phyloP scores from a whole-genome alignment of 345 rosid species.

The Tarenaya hassleriana region DNA sequence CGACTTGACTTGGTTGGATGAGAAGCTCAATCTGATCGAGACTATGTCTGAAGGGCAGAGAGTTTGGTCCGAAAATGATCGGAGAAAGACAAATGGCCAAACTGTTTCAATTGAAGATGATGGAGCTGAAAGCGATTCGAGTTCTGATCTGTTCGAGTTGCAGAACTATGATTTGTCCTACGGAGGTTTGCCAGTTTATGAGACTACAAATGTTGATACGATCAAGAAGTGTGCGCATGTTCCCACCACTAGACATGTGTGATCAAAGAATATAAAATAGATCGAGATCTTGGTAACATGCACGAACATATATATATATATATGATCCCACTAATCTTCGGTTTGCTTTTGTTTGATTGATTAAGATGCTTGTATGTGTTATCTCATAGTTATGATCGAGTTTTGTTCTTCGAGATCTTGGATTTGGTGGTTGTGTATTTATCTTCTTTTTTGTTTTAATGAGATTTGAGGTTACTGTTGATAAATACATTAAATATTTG shows the following conservation, averaged over 20 bases:
- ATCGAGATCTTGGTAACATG: too few relatives aligned
- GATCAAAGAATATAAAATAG: too few relatives aligned
- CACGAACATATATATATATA: too few relatives aligned
- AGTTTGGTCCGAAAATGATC: slow-evolving; percentile 21
- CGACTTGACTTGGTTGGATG: slow-evolving; percentile 36
- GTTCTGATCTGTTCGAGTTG: slow-evolving; percentile 92
- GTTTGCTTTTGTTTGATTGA: slow-evolving; percentile 7
- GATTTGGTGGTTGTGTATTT: slow-evolving; percentile 20
- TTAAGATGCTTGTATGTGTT: neutral
- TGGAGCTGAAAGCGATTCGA: slow-evolving; percentile 84
- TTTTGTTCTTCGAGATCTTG: neutral
- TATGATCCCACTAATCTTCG: too few relatives aligned
- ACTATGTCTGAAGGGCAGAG: slow-evolving; percentile 27
- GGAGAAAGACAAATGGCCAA: too few relatives aligned
- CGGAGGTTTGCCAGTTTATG: too few relatives aligned
- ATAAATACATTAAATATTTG: slow-evolving; percentile 12
- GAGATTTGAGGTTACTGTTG: slow-evolving; percentile 21
- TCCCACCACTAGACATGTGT: slow-evolving; percentile 56
- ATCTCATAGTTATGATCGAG: too few relatives aligned
- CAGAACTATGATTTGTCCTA: slow-evolving; percentile 80
- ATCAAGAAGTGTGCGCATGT: too few relatives aligned
- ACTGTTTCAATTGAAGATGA: slow-evolving; percentile 42
- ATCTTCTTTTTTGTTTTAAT: neutral
- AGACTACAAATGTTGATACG: slow-evolving; percentile 65
- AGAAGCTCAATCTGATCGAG: slow-evolving; percentile 31